Base-by-base conservation (phyloP, 768 basidiomycete species). In the Leccinum boreale region DNA sequence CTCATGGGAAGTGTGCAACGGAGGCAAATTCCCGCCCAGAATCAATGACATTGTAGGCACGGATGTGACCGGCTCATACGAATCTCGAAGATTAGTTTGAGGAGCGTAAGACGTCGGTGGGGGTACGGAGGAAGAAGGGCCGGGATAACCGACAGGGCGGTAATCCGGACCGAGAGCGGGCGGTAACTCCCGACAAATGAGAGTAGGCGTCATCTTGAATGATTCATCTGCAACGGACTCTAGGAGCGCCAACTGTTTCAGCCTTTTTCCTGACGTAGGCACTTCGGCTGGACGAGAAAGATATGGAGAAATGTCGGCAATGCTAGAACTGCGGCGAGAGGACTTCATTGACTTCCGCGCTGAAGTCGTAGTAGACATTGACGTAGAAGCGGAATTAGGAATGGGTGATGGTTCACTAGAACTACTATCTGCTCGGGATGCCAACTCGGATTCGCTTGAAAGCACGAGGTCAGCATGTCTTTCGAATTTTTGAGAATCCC, bases 141-240 rank as follows among this genome's bases (percentile, higher is more conserved):
- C 55, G n/a, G 69, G 60, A 57, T 58, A 53, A 1, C 39, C 52
- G 9, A 52, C 12, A 56, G 23, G 44, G 11, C 7, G 44, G 23
- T 11, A 44, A 50, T 64, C 63, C 6, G 39, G 52, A 39, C 50
- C 28, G 3, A 52, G 45, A 47, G 42, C 33, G 7, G 58, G 50
- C 21, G 72, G 62, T 21, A 72, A 60, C 28, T 74, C 67, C 33
- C 61, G 62, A 50, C 44, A 65, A 51, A 62, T 62, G 57, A 73
- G 68, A 57, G 66, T 73, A 57, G 82, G 78, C 24, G 82, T 79
- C 78, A 85, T 79, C 58, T 80, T 78, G 6, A 85, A 85, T 5
- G 90, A 89, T 68, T 92, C 89, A 64, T 86, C 83, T 0, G 85
- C 87, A 35, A 90, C 84, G 14, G 82, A 77, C 67, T 91, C 88